Evolutionary conservation across 2,329 filamentous ascomycete genomes (phyloP), one percentile per base, ranked within the genome.

Genomic region (Aspergillus felis): DNA sequence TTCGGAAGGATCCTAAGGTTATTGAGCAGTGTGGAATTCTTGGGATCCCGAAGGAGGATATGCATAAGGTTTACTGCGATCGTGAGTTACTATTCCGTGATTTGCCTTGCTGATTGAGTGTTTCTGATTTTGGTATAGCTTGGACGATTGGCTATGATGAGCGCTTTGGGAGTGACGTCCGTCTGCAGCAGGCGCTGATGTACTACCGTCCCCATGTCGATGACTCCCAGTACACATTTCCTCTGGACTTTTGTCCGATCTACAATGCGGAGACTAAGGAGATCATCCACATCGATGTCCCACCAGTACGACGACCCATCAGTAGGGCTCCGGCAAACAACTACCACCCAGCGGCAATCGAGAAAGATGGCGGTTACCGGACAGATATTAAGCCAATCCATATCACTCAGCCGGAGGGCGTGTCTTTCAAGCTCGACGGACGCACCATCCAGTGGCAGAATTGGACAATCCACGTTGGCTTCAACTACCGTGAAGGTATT

Each of bases 81-180:
- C 91, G 85, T 82, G 71, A 76, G 83, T 81, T 10, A 4, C 38
- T 0, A 24, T n/a, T 38, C 28, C 41, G 10, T 41, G 24, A 20
- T 9, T 17, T 20, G 9, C 12, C 24, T 42, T 51, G 41, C 48
- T 47, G 12, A 12, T 47, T 28, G 7, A n/a, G n/a, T 25, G 12
- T 22, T 22, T 32, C 56, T 64, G 28, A 67, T 25, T 10, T 12
- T 9, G 12, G 38, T 51, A 9, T 60, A 86, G 84, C 91, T 10
- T 97, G 92, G 92, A 96, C 92, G 0, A 96, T 97, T 74, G 92
- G 92, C 51, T 96, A 91, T 71, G 92, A 97, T 67, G 90, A 95
- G 77, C 87, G 92, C 48, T 94, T 92, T 67, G 92, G 92, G 60
- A 93, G 78, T 71, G 80, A 80, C 47, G 81, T 91, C 47, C 87